These are phyloP conservation scores for Leccinum subgranulosum DNA, from an alignment of 768 basidiomycete genomes.

Conservation along the genomic window DNA sequence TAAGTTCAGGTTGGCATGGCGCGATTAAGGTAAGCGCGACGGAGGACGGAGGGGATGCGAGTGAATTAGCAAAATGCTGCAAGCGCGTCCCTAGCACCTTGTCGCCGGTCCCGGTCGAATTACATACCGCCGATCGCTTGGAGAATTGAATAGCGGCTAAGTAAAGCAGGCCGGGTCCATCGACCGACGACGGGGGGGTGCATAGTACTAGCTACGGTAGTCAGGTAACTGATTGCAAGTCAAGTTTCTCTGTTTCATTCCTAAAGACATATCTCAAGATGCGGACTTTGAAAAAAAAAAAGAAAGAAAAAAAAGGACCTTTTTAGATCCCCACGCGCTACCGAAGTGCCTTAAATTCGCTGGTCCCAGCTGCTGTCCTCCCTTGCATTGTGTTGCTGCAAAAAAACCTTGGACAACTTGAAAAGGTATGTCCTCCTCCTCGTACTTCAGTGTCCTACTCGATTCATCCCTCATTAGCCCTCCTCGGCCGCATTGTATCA, in stretches of 20 bases:
- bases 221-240: not conserved
- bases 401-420: slow-evolving; percentile 30
- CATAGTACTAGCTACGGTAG: not conserved
- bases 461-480: slow-evolving; percentile 24
- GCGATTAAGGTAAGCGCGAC: slow-evolving; percentile 4
- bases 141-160: not conserved
- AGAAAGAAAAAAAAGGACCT: slow-evolving; percentile 30
- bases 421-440: slow-evolving; percentile 41
- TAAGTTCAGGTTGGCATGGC: slow-evolving; percentile 12
- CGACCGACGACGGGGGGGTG: not conserved
- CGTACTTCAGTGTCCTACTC: not conserved
- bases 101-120: slow-evolving; percentile 13
- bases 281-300: slow-evolving; percentile 35
- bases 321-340: slow-evolving; percentile 40
- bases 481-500: slow-evolving; percentile 70
- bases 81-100: slow-evolving; percentile 7
- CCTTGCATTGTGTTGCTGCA: slow-evolving; percentile 26
- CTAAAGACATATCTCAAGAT: slow-evolving; percentile 9
- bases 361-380: slow-evolving; percentile 33
- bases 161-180: not conserved
- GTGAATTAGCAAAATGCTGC: slow-evolving; percentile 15
- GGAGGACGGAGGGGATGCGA: slow-evolving; percentile 5
- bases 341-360: slow-evolving; percentile 41
- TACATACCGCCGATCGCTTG: slow-evolving; percentile 8
- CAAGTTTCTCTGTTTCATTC: not conserved